These are phyloP conservation scores for Maudiozyma pseudohumilis DNA, from an alignment of 805 yeast genomes.

Conservation along the genomic window DNA sequence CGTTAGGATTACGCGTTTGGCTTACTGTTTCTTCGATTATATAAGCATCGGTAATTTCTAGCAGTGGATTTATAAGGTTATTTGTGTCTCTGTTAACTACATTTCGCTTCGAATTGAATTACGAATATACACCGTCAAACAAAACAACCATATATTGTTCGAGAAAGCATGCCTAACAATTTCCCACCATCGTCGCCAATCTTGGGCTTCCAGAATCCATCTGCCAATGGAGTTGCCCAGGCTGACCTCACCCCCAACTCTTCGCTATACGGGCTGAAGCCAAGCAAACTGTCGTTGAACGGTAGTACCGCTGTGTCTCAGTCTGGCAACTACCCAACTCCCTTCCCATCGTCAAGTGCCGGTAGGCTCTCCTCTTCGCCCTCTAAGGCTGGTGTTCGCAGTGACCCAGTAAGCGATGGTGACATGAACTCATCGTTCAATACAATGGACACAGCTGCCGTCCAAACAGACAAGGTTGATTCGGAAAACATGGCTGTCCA, in stretches of 20 bases:
- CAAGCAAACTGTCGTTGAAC: not conserved
- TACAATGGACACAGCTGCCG: not conserved
- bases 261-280: conserved; percentile 1
- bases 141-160: too few relatives aligned
- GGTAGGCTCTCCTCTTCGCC: conserved; percentile 35
- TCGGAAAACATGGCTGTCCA: not conserved
- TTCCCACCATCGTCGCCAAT: conserved; percentile 5
- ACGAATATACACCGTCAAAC: too few relatives aligned
- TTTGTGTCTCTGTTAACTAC: too few relatives aligned
- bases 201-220: not conserved
- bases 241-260: conserved; percentile 1
- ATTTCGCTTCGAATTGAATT: too few relatives aligned
- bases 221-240: not conserved
- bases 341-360: conserved; percentile 55
- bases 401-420: not conserved
- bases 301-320: not conserved
- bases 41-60: too few relatives aligned
- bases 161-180: conserved; percentile 2
- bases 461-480: not conserved
- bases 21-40: too few relatives aligned
- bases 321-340: conserved; percentile 46
- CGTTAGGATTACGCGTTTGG: too few relatives aligned
- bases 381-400: conserved; percentile 8
- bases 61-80: too few relatives aligned
- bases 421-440: conserved; percentile 3